These are phyloP conservation scores for Canna indica DNA, from an alignment of 176 grass and related monocot species.

Conservation along the genomic window DNA sequence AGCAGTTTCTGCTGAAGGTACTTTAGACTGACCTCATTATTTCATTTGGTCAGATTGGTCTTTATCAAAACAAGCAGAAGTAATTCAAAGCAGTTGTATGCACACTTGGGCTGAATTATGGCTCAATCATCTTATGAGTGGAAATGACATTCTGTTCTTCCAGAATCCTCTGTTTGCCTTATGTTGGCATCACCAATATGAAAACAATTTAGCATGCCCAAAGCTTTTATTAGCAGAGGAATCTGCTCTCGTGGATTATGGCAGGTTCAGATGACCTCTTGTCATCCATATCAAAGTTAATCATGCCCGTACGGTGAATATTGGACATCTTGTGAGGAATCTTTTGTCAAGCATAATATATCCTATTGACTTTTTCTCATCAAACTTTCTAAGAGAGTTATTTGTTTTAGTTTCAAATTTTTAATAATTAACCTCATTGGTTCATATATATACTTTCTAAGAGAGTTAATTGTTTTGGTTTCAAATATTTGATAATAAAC, in stretches of 20 bases:
- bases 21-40: neutral
- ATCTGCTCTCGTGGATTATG: neutral
- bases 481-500: no score
- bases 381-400: neutral
- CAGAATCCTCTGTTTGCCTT: neutral
- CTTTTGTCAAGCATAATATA: no score
- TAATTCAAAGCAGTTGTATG: neutral
- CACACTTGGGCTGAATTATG: neutral
- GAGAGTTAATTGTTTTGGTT: no score
- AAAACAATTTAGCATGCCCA: no score
- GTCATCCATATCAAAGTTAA: no score
- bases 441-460: neutral
- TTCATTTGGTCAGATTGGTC: neutral
- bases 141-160: neutral
- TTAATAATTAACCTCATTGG: neutral
- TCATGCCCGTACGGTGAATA: neutral
- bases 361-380: neutral
- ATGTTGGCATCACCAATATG: no score
- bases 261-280: neutral
- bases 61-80: no score
- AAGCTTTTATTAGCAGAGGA: neutral
- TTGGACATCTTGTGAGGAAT: no score
- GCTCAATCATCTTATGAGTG: neutral
- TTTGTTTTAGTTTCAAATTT: no score
- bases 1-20: constrained; percentile 49